These are phyloP conservation scores for Cordyceps tenuipes DNA, from an alignment of 2,329 filamentous ascomycete genomes.

Conservation along the genomic window DNA sequence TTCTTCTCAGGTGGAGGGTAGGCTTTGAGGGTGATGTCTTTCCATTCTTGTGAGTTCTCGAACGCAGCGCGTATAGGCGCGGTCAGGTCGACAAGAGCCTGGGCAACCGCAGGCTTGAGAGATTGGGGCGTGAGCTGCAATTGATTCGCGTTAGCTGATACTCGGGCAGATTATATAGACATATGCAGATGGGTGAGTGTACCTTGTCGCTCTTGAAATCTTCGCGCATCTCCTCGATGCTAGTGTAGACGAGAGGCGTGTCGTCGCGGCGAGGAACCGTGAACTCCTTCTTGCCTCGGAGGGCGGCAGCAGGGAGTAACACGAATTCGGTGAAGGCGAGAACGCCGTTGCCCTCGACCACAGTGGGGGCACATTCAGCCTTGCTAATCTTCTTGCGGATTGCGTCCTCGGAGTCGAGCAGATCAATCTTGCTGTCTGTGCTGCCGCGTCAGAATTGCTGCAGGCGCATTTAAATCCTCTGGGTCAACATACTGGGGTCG, in stretches of 20 bases:
- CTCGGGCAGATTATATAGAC: too few species aligned
- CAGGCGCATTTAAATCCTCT: neutral
- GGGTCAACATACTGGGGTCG: slow-evolving; percentile 46
- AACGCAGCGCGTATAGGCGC: slow-evolving; percentile 70
- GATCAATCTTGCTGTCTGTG: slow-evolving; percentile 78
- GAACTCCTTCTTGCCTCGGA: slow-evolving; percentile 57
- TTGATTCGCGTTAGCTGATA: neutral
- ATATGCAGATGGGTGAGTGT: slow-evolving; percentile 25
- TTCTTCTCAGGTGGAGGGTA: slow-evolving; percentile 70
- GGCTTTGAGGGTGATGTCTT: slow-evolving; percentile 58
- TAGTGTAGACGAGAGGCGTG: slow-evolving; percentile 72
- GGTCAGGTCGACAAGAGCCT: slow-evolving; percentile 64
- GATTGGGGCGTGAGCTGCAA: slow-evolving; percentile 66
- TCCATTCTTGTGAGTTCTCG: slow-evolving; percentile 66
- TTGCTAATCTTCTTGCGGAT: slow-evolving; percentile 82
- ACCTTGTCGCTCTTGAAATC: slow-evolving; percentile 76
- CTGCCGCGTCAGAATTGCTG: neutral
- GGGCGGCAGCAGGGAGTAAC: slow-evolving; percentile 65
- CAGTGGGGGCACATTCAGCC: slow-evolving; percentile 66
- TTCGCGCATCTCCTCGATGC: slow-evolving; percentile 63
- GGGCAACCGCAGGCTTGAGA: slow-evolving; percentile 75
- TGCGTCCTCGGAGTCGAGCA: slow-evolving; percentile 69
- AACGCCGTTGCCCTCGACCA: slow-evolving; percentile 78
- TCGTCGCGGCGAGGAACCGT: slow-evolving; percentile 59
- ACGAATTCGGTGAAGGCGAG: slow-evolving; percentile 82